Conservation (phyloP, 305 asterid genomes). For the Salvia sclarea region DNA sequence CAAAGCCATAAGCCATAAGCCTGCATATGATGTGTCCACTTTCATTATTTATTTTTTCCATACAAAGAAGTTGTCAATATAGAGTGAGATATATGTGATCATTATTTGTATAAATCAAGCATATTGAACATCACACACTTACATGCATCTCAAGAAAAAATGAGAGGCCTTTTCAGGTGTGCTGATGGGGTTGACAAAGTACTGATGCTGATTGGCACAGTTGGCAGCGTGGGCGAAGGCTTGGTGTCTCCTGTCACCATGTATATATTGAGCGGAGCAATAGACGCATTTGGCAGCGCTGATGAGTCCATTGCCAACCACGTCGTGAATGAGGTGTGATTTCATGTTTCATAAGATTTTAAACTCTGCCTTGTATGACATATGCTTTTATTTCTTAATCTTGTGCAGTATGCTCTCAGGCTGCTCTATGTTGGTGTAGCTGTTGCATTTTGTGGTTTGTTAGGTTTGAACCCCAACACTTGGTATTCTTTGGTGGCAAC, state of each 20-base stretch:
- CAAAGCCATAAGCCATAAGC: not conserved
- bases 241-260: slow-evolving; percentile 45
- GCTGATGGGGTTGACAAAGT: slow-evolving; percentile 49
- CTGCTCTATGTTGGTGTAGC: slow-evolving; percentile 55
- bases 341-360: not conserved
- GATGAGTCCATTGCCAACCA: slow-evolving; percentile 37
- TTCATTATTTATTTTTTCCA: not conserved
- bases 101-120: not conserved
- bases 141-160: not conserved
- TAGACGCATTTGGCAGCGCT: slow-evolving; percentile 50
- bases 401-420: slow-evolving; percentile 53
- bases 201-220: slow-evolving; percentile 46
- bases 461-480: slow-evolving; percentile 31
- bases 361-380: too few relatives aligned
- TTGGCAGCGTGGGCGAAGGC: slow-evolving; percentile 56
- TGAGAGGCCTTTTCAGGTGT: slow-evolving; percentile 46
- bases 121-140: not conserved
- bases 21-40: not conserved
- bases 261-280: slow-evolving; percentile 48
- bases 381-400: not conserved
- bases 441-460: slow-evolving; percentile 47
- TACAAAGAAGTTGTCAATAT: not conserved
- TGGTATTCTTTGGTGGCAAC: not conserved
- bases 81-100: not conserved
- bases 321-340: slow-evolving; percentile 50